Evolutionary conservation across 73 alveolate genomes (phyloP).

Genomic region (Paramecium sonneborni): DNA sequence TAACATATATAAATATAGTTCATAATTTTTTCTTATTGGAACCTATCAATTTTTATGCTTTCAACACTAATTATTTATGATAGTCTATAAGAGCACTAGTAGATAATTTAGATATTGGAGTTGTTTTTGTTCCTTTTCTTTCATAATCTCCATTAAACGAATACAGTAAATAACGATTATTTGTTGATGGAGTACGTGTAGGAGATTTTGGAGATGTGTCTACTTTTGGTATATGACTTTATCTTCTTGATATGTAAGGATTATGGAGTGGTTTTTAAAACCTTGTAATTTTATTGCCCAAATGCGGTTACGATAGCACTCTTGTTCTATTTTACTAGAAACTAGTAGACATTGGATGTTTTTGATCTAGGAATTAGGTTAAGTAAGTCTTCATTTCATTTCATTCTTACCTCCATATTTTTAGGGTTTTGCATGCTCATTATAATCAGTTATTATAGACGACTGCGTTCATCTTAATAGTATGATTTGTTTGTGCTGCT

Average conservation of each 20-base stretch:
- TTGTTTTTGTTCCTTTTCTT: background rate
- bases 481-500: background rate
- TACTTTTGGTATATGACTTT: background rate
- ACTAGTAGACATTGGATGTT: background rate
- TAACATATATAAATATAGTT: background rate
- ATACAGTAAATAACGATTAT: background rate
- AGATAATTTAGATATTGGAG: conserved; percentile 26
- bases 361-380: conserved; percentile 18
- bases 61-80: conserved; percentile 10
- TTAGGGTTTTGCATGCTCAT: conserved; percentile 47
- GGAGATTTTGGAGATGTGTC: conserved; percentile 35
- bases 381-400: background rate
- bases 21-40: conserved; percentile 14
- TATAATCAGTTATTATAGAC: background rate
- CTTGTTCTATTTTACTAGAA: background rate
- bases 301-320: background rate
- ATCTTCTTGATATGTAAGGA: background rate
- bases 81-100: conserved; percentile 12
- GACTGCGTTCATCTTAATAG: conserved; percentile 16
- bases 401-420: conserved; percentile 23
- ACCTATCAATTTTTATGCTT: conserved; percentile 26
- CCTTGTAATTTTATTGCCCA: background rate
- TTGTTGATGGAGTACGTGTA: background rate
- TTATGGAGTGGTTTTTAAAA: background rate
- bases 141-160: background rate